Evolutionary conservation across 345 rosid genomes (phyloP).

Genomic region (Cardamine resedifolia): DNA sequence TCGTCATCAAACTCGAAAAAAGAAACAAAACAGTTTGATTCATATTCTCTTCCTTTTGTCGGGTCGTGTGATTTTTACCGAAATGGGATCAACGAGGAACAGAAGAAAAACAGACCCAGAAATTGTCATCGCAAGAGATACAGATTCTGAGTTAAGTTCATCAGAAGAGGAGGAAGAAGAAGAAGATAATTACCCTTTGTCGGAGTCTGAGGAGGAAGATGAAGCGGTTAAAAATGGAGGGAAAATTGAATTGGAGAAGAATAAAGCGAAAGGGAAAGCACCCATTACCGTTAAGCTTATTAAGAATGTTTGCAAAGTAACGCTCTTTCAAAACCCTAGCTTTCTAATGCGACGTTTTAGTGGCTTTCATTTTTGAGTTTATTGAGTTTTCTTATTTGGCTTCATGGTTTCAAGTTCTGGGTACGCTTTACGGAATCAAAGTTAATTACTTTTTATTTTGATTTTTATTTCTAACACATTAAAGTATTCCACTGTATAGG

Average conservation of each 20-base stretch:
- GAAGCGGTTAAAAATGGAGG: slow-evolving; percentile 37
- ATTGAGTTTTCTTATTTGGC: neutral
- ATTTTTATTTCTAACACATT: neutral
- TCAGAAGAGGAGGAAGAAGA: slow-evolving; percentile 54
- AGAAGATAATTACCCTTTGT: slow-evolving; percentile 21
- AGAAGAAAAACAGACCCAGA: slow-evolving; percentile 58
- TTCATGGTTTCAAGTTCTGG: neutral
- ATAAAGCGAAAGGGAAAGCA: slow-evolving; percentile 62
- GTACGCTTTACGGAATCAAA: neutral
- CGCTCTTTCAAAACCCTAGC: slow-evolving; percentile 5
- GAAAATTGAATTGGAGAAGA: slow-evolving; percentile 37
- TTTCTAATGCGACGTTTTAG: neutral
- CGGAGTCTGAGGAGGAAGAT: slow-evolving; percentile 43
- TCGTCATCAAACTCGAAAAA: slow-evolving; percentile 21
- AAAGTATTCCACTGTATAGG: neutral
- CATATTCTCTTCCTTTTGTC: slow-evolving; percentile 17
- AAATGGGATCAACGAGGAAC: slow-evolving; percentile 55
- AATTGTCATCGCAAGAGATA: slow-evolving; percentile 64
- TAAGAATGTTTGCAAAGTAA: slow-evolving; percentile 95
- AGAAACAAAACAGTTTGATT: slow-evolving; percentile 30
- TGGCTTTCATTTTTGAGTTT: neutral
- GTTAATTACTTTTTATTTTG: neutral
- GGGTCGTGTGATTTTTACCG: neutral
- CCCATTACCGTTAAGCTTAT: slow-evolving; percentile 85
- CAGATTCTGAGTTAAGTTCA: slow-evolving; percentile 76